Percentiles rank a stretch among this genome's conserved stretches.
These are phyloP conservation scores for Trypanosoma congolense DNA, from an alignment of 208 protist genomes.

Conservation along the genomic window DNA sequence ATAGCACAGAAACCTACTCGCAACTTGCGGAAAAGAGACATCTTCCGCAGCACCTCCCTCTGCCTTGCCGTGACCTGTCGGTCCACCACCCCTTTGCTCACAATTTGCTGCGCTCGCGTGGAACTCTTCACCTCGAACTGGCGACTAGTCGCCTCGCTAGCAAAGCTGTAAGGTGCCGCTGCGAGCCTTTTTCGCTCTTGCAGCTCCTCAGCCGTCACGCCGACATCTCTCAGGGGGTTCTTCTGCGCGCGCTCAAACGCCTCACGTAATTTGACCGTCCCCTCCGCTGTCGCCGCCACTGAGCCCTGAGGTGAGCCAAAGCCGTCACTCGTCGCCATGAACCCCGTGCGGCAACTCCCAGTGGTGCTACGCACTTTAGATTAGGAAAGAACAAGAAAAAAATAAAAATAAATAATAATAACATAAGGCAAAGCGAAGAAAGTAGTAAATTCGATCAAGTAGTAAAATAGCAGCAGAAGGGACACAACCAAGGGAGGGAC, in stretches of 20 bases:
- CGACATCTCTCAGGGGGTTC: constrained; percentile 60
- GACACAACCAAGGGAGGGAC: too few species aligned
- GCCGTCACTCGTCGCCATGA: constrained; percentile 8
- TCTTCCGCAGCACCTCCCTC: constrained; percentile 45
- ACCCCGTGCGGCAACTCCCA: too few species aligned
- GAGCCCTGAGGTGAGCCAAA: constrained; percentile 24
- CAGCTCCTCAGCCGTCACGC: constrained; percentile 64
- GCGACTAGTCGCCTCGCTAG: constrained; percentile 31
- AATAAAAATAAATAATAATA: too few species aligned
- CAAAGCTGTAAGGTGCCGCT: constrained; percentile 36
- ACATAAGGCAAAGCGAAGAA: too few species aligned
- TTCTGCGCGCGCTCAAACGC: constrained; percentile 32
- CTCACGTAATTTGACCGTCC: constrained; percentile 28
- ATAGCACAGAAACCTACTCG: constrained; percentile 37
- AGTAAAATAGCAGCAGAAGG: too few species aligned
- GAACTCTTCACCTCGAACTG: constrained; percentile 80
- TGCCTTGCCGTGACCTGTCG: constrained; percentile 61
- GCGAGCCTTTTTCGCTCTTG: constrained; percentile 54
- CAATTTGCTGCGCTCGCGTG: constrained; percentile 78
- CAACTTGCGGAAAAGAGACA: constrained; percentile 45
- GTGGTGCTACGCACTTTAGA: too few species aligned
- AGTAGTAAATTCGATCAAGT: too few species aligned
- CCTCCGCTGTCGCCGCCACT: constrained; percentile 32
- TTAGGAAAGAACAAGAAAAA: too few species aligned
- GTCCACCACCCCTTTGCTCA: constrained; percentile 60